Percentiles rank a stretch among this genome's conserved stretches.
Conservation (phyloP, 148 eudicot genomes). For the Oxyria digyna region DNA sequence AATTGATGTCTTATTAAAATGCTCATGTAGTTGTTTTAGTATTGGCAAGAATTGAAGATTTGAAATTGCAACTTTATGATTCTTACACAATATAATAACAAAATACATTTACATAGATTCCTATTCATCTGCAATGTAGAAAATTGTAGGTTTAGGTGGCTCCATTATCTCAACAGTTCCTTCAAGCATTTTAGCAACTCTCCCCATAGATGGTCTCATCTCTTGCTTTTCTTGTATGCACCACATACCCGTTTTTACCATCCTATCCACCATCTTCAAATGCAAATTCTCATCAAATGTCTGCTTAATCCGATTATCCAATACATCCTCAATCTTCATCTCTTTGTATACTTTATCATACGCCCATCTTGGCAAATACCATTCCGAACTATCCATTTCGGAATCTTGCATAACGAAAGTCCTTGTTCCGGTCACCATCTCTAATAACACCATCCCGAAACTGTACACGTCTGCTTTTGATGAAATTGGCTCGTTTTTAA, state of each 20-base stretch:
- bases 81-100: neutral
- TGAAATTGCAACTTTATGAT: neutral
- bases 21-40: too few species aligned
- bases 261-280: conserved; percentile 44
- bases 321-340: conserved; percentile 48
- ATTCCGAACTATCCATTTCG: conserved; percentile 46
- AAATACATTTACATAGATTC: neutral
- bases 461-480: conserved; percentile 84
- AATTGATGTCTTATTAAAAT: too few species aligned
- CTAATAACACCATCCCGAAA: conserved; percentile 66
- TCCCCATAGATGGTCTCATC: conserved; percentile 84
- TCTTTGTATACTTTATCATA: conserved; percentile 60
- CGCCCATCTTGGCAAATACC: conserved; percentile 82
- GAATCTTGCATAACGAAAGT: conserved; percentile 32
- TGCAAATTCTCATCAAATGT: conserved; percentile 40
- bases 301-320: conserved; percentile 47
- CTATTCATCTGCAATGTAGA: conserved; percentile 1
- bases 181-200: conserved; percentile 88
- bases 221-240: conserved; percentile 82
- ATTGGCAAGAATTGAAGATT: too few species aligned
- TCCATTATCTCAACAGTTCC: conserved; percentile 77
- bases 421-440: conserved; percentile 60
- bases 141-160: conserved; percentile 64
- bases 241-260: conserved; percentile 95
- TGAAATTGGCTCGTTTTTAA: conserved; percentile 40